These are phyloP conservation scores for Rhypophila decipiens DNA, from an alignment of 495 filamentous ascomycete species.

Conservation along the genomic window DNA sequence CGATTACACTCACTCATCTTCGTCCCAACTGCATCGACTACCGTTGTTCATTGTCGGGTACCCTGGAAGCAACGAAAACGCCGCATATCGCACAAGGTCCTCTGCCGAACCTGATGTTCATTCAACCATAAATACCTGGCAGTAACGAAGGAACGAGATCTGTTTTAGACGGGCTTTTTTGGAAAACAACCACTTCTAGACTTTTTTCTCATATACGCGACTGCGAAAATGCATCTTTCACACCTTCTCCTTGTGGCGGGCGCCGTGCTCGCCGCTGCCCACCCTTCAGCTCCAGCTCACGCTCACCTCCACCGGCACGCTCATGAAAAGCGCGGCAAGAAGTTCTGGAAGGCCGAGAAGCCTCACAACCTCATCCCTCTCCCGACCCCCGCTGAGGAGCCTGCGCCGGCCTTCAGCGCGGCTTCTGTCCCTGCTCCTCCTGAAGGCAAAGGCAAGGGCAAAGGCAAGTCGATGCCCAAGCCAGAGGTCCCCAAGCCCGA, in stretches of 20 bases:
- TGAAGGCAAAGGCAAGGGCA: too few relatives aligned
- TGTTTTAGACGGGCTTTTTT: too few relatives aligned
- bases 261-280: slow-evolving; percentile 19
- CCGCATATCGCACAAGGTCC: not conserved
- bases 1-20: slow-evolving; percentile 4
- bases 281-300: slow-evolving; percentile 28
- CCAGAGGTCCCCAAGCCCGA: not conserved
- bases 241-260: slow-evolving; percentile 22
- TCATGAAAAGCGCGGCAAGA: slow-evolving; percentile 17
- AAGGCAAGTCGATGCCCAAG: too few relatives aligned
- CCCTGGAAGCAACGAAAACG: slow-evolving; percentile 6
- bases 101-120: not conserved
- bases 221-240: slow-evolving; percentile 24
- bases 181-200: too few relatives aligned
- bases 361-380: slow-evolving; percentile 7
- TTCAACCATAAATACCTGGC: not conserved
- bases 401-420: slow-evolving; percentile 1
- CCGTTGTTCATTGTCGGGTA: not conserved
- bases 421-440: not conserved
- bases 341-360: slow-evolving; percentile 21
- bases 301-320: slow-evolving; percentile 24
- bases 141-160: too few relatives aligned
- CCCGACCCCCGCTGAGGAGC: slow-evolving; percentile 4
- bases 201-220: not conserved
- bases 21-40: slow-evolving; percentile 16